Percentiles rank a stretch among this genome's conserved stretches.
These are phyloP conservation scores for Fusarium sp. DNA, from an alignment of 2,329 filamentous ascomycete genomes.

Conservation along the genomic window DNA sequence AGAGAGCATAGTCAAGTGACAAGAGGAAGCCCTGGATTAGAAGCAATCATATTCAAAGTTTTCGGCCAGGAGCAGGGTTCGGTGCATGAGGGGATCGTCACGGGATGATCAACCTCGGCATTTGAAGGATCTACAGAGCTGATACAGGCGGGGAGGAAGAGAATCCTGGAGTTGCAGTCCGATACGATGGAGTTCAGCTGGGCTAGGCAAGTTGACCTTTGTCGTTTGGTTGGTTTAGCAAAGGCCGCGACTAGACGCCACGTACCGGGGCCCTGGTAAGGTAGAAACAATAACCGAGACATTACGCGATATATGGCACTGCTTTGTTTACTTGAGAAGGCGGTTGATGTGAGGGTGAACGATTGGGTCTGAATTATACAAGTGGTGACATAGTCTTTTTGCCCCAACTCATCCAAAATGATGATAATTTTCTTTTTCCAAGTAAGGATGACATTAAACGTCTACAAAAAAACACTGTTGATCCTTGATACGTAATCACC, in stretches of 20 bases:
- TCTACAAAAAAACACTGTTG: not conserved
- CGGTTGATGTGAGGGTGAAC: not conserved
- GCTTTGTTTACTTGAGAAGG: not conserved
- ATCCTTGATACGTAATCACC: slow-evolving; percentile 8
- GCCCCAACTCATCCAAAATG: slow-evolving; percentile 2
- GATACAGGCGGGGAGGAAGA: slow-evolving; percentile 3
- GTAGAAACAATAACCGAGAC: not conserved
- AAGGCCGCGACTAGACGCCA: slow-evolving; percentile 1
- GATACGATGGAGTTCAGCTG: slow-evolving; percentile 11
- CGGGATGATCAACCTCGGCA: slow-evolving; percentile 33
- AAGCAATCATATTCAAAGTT: slow-evolving; percentile 5
- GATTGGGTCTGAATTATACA: slow-evolving; percentile 6
- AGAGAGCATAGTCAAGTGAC: slow-evolving; percentile 4
- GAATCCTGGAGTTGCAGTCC: slow-evolving; percentile 11
- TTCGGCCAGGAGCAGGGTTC: slow-evolving; percentile 20
- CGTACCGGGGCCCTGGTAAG: slow-evolving; percentile 16
- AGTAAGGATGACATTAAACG: not conserved
- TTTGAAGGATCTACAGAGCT: slow-evolving; percentile 26
- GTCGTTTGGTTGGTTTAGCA: slow-evolving; percentile 6
- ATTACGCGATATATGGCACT: not conserved
- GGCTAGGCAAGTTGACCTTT: slow-evolving; percentile 8
- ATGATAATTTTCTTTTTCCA: not conserved
- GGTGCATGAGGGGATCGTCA: slow-evolving; percentile 38
- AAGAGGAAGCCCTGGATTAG: slow-evolving; percentile 9
- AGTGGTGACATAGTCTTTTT: slow-evolving; percentile 10